phyloP scores from a whole-genome alignment of 371 early-diverging fungal genomes.

The Rhizopus sp. region DNA sequence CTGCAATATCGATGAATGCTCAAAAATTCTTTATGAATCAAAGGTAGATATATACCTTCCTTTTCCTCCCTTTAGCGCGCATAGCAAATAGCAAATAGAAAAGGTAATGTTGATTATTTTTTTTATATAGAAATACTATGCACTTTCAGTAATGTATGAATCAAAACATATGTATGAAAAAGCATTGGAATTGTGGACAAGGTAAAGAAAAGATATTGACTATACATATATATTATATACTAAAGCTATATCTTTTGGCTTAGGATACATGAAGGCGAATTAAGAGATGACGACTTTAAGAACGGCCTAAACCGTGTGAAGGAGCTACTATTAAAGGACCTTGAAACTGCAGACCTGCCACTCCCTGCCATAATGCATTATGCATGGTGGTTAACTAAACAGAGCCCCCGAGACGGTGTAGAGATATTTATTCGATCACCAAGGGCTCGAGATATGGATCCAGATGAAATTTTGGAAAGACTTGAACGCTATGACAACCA shows the following conservation, averaged over 20 bases:
- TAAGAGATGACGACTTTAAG: constrained; percentile 57
- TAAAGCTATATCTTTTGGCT: not conserved
- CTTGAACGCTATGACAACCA: constrained; percentile 45
- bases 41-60: constrained; percentile 39
- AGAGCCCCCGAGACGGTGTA: constrained; percentile 50
- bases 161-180: constrained; percentile 51
- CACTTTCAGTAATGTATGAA: constrained; percentile 66
- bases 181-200: constrained; percentile 68
- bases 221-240: not conserved
- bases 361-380: constrained; percentile 52
- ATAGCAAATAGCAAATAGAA: not conserved
- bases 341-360: constrained; percentile 33
- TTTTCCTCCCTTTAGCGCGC: not conserved
- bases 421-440: constrained; percentile 54
- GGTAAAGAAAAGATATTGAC: constrained; percentile 38
- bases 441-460: constrained; percentile 55
- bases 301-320: constrained; percentile 53
- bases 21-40: constrained; percentile 37
- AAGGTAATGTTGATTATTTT: not conserved
- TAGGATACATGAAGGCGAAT: constrained; percentile 57
- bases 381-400: constrained; percentile 62
- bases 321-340: constrained; percentile 37
- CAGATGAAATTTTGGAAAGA: constrained; percentile 48
- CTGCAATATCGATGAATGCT: constrained; percentile 56
- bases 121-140: constrained; percentile 57